Percentiles rank a stretch among this genome's conserved stretches.
Conservation (phyloP, 768 basidiomycete genomes). For the Sarcomyxa edulis region DNA sequence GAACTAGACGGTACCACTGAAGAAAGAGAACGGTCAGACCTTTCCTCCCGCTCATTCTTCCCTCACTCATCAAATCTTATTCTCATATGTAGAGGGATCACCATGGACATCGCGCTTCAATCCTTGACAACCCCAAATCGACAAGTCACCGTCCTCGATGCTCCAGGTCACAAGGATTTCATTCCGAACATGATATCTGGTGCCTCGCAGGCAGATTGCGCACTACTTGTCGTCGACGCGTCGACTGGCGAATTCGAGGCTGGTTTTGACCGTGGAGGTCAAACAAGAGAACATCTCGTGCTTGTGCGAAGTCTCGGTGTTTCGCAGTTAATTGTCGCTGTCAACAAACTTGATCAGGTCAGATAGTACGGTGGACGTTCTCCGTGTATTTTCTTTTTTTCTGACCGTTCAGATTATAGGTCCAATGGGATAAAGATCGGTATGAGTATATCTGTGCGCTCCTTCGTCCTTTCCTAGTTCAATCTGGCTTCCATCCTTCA, state of each 20-base stretch:
- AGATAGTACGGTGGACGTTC: constrained; percentile 11
- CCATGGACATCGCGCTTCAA: constrained; percentile 93
- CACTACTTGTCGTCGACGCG: constrained; percentile 89
- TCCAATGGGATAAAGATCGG: constrained; percentile 78
- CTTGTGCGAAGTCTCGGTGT: constrained; percentile 92
- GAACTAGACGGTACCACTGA: constrained; percentile 89
- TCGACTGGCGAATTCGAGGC: constrained; percentile 91
- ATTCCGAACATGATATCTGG: constrained; percentile 99
- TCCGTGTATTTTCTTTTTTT: not conserved
- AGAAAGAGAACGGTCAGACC: constrained; percentile 81
- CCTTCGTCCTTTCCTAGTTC: constrained; percentile 75
- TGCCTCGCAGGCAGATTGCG: constrained; percentile 94
- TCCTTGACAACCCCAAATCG: constrained; percentile 68
- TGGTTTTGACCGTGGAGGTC: constrained; percentile 90
- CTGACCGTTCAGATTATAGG: too few species aligned
- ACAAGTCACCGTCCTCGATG: constrained; percentile 90
- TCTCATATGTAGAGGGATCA: constrained; percentile 70
- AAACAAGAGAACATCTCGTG: constrained; percentile 91
- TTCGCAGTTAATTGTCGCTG: constrained; percentile 82
- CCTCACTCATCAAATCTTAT: not conserved
- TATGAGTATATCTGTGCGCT: constrained; percentile 79
- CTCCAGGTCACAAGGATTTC: constrained; percentile 96
- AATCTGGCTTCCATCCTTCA: constrained; percentile 78
- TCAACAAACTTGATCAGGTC: constrained; percentile 95
- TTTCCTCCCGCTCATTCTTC: not conserved